These are phyloP conservation scores for Chytriomyces confervae DNA, from an alignment of 192 early-diverging fungal genomes.

Conservation along the genomic window DNA sequence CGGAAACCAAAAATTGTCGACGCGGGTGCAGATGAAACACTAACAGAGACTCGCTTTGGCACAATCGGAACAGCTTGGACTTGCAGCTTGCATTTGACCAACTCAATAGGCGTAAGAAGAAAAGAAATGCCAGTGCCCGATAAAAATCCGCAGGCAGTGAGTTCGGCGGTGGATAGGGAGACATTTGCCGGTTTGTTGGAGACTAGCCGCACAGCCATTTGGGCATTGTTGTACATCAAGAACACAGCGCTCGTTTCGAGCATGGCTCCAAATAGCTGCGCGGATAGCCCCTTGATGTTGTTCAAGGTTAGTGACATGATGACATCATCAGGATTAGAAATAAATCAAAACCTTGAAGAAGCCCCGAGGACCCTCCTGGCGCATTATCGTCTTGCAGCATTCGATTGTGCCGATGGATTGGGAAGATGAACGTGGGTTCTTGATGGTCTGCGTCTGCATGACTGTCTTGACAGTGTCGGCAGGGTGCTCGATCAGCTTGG, in stretches of 20 bases:
- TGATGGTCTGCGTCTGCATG: not conserved
- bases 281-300: not conserved
- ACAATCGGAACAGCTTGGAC: not conserved
- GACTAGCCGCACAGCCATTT: not conserved
- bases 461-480: constrained; percentile 6
- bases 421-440: not conserved
- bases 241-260: not conserved
- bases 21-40: not conserved
- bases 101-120: not conserved
- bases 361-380: not conserved
- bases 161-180: not conserved
- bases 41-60: no score
- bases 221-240: not conserved
- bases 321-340: not conserved
- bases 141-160: not conserved
- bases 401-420: not conserved
- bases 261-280: not conserved
- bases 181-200: not conserved
- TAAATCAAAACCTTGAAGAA: not conserved
- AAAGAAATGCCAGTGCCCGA: not conserved
- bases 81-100: constrained; percentile 4
- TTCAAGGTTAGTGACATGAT: not conserved
- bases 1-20: not conserved
- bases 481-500: not conserved
- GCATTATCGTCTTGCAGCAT: not conserved